Evolutionary conservation across 768 basidiomycete species (phyloP).

Genomic region (Phlegmacium glaucopus): DNA sequence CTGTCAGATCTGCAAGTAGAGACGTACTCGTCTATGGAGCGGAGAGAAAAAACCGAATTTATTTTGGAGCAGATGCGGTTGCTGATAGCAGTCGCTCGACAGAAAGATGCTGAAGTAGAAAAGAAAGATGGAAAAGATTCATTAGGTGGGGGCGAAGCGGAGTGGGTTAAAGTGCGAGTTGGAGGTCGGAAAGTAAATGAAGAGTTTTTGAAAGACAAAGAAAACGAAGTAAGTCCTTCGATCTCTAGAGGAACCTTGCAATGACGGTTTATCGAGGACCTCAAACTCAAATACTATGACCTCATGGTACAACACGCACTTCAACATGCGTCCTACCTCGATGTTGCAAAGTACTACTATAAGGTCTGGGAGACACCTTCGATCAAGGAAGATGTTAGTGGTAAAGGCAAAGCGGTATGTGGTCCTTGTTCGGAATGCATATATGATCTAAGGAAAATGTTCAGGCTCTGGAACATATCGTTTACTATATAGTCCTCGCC

Average conservation of each 20-base stretch:
- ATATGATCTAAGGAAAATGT: slow-evolving; percentile 4
- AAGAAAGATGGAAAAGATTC: slow-evolving; percentile 61
- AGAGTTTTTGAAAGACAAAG: slow-evolving; percentile 83
- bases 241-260: not conserved
- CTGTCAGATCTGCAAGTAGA: slow-evolving; percentile 96
- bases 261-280: slow-evolving; percentile 51
- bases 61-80: slow-evolving; percentile 97
- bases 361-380: slow-evolving; percentile 98
- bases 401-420: slow-evolving; percentile 66
- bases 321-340: slow-evolving; percentile 80
- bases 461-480: slow-evolving; percentile 91
- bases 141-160: slow-evolving; percentile 71
- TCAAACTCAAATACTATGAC: slow-evolving; percentile 95
- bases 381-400: slow-evolving; percentile 77
- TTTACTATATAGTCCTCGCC: slow-evolving; percentile 91
- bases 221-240: slow-evolving; percentile 66
- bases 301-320: slow-evolving; percentile 95
- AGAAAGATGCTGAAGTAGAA: slow-evolving; percentile 68
- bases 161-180: slow-evolving; percentile 92
- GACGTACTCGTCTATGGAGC: slow-evolving; percentile 98
- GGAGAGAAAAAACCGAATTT: slow-evolving; percentile 97
- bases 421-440: slow-evolving; percentile 1
- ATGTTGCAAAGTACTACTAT: slow-evolving; percentile 92
- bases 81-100: slow-evolving; percentile 69
- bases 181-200: slow-evolving; percentile 94